Base-by-base conservation (phyloP, 306 rosid species). In the Acacia melanoxylon region DNA sequence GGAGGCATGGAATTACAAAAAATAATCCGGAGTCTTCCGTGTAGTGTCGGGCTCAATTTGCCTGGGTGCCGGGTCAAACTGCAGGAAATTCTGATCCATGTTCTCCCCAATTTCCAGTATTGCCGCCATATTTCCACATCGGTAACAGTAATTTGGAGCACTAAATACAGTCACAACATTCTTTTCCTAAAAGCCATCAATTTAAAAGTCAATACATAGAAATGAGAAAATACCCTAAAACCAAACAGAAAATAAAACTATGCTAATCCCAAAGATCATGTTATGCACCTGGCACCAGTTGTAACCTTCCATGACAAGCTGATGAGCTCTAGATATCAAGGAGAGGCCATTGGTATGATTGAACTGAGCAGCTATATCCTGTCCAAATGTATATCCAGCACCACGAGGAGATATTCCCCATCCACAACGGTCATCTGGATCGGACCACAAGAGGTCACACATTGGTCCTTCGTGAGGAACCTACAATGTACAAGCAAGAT, bases 371-470 rank as follows among this genome's bases (percentile, higher is more conserved):
- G 98, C 98, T 87, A 95, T 95, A 87, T 95, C 98, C 84, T 95
- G 98, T 72, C 98, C 98, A 80, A 95, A 95, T 72, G 99, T 95
- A 88, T 95, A 93, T 48, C 99, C 99, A 73, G 99, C 99, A 68
- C 99, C 99, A 71, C 99, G 98, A 17, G 99, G 98, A 71, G 99
- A 95, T 87, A 95, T 95, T 83, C 99, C 99, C 99, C 99, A 95
- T 79, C 99, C 99, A 84, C 99, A 95, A 15, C 99, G 97, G 83
- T 95, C 99, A 79, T 95, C 99, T 15, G 99, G 99, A 87, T 95
- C 99, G 74, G 99, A 95, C 99, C 99, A 95, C 78, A 95, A 87
- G 75, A 95, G 97, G 72, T 95, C 99, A 71, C 99, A 95, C 99
- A 95, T 95, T 3, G 99, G 99, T 77, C 99, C 99, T 91, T 95